phyloP scores from a whole-genome alignment of 2,329 filamentous ascomycete genomes.

The Ramularia endophylla region DNA sequence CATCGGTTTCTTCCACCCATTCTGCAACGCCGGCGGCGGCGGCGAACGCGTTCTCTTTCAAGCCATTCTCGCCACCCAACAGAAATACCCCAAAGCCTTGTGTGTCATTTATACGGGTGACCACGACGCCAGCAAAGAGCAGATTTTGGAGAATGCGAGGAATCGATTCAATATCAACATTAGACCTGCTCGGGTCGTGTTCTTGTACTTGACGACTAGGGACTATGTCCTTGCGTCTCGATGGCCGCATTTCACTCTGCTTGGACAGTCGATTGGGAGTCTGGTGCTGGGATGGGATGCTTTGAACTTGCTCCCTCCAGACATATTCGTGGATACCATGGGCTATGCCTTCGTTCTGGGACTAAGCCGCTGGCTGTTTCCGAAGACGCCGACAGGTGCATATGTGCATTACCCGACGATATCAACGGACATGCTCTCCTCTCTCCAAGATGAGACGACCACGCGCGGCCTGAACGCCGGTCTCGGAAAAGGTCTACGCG shows the following conservation, averaged over 20 bases:
- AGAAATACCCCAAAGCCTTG: conserved; percentile 78
- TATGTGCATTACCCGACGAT: conserved; percentile 99
- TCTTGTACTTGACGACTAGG: conserved; percentile 85
- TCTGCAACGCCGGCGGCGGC: conserved; percentile 95
- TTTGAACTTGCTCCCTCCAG: conserved; percentile 83
- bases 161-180: conserved; percentile 89
- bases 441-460: conserved; percentile 38
- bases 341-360: conserved; percentile 90
- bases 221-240: conserved; percentile 79
- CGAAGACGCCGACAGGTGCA: conserved; percentile 71
- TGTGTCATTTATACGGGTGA: conserved; percentile 96
- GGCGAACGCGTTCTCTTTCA: conserved; percentile 96
- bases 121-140: conserved; percentile 74
- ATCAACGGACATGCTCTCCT: conserved; percentile 88
- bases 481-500: conserved; percentile 65
- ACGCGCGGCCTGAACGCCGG: conserved; percentile 80
- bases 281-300: conserved; percentile 85
- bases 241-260: conserved; percentile 86
- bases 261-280: conserved; percentile 90
- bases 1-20: conserved; percentile 95
- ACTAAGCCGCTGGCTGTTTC: conserved; percentile 76
- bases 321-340: conserved; percentile 97
- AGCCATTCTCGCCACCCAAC: conserved; percentile 84
- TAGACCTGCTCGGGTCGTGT: conserved; percentile 72
- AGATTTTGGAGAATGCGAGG: conserved; percentile 60